Evolutionary conservation across 345 rosid genomes (phyloP).

Genomic region (Eucalyptus polyanthemos): DNA sequence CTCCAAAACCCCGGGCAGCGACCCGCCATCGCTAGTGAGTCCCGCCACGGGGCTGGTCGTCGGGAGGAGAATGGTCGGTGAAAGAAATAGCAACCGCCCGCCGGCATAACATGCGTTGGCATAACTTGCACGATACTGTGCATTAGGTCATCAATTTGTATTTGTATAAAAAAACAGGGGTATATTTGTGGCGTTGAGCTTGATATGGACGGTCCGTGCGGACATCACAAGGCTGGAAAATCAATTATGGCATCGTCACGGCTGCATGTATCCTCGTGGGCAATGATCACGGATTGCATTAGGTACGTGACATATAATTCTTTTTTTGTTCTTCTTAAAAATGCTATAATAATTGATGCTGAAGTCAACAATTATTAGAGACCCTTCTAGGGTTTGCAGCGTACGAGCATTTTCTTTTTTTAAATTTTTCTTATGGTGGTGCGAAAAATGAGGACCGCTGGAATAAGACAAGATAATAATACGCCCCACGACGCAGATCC

Average conservation of each 20-base stretch:
- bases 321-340: too few relatives aligned
- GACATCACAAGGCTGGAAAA: neutral
- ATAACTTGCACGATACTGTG: neutral
- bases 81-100: neutral
- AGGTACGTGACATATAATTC: neutral
- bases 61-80: neutral
- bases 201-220: neutral
- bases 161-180: neutral
- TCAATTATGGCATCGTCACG: neutral
- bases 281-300: neutral
- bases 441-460: neutral
- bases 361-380: neutral
- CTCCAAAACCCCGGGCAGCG: neutral
- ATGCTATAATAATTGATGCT: neutral
- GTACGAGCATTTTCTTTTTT: neutral
- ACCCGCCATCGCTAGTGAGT: neutral
- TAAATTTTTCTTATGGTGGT: neutral
- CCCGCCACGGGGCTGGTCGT: rapidly evolving
- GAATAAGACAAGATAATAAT: neutral
- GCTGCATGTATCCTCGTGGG: neutral
- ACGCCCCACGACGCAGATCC: neutral
- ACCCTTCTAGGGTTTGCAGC: neutral
- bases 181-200: neutral
- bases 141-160: neutral
- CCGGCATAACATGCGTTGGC: neutral